Base-by-base conservation (phyloP, 495 filamentous ascomycete genomes). In the Penicillium lividum region DNA sequence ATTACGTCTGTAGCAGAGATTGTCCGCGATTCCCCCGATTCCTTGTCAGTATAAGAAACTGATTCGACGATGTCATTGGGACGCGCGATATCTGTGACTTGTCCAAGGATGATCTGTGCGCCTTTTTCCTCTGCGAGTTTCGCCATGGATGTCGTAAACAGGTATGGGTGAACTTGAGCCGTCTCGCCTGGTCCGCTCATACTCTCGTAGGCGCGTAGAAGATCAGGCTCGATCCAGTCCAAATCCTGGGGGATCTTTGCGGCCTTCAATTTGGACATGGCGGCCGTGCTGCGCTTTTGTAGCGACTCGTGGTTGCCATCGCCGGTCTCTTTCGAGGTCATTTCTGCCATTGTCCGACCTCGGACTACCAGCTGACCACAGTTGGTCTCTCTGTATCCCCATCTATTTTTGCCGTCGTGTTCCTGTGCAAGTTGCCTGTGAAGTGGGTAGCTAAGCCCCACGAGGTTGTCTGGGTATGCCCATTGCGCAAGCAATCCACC, bases 161-260 rank as follows among this genome's bases (percentile, higher is more conserved):
- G 85, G 66, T 90, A 92, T 2, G 94, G 94, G 70, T 98, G 94
- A 6, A 98, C 94, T 69, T 98, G 94, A 3, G 94, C 91, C 2
- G 94, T 98, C 40, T 85, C 87, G 5, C 82, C 83, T 0, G 88
- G 87, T 5, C 80, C 77, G 7, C 92, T 92, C 91, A 98, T 96
- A 65, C 87, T 85, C 40, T 90, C 86, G 65, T 96, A 98, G 13
- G 79, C 76, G 34, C 77, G 77, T 16, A 95, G 64, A 30, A 85
- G 71, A 6, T 88, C 85, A 10, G 82, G 74, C 54, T 87, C 79
- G 52, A 98, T 77, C 95, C 95, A 98, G 68, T 96, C 88, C 48
- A 98, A 77, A 65, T 96, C 92, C 44, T 82, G 61, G 0, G 94
- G 94, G 8, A 96, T 72, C 33, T 80, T 82, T 0, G 85, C 85